phyloP scores from a whole-genome alignment of 2,329 filamentous ascomycete genomes.

The Eurotiales sp. region DNA sequence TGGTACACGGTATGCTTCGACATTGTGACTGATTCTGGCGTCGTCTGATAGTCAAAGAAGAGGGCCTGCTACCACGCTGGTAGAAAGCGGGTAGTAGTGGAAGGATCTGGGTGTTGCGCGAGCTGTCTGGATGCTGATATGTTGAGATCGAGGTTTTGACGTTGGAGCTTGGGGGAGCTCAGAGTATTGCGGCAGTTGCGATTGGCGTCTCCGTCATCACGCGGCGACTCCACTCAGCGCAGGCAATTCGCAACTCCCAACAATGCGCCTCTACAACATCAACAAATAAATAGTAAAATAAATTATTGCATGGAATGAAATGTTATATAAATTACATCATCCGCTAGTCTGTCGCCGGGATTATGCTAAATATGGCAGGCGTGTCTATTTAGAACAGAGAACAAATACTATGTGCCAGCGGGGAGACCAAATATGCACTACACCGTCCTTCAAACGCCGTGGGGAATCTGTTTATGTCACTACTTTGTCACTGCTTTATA shows the following conservation, averaged over 20 bases:
- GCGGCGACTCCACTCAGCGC: slow-evolving; percentile 2
- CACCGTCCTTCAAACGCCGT: slow-evolving; percentile 11
- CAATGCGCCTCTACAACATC: no score
- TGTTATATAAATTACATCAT: no score
- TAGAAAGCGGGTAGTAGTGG: slow-evolving; percentile 22
- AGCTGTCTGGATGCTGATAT: slow-evolving; percentile 5
- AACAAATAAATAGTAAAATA: no score
- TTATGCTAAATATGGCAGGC: not conserved
- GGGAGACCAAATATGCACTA: not conserved
- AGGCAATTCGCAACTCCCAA: no score
- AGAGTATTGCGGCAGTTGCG: slow-evolving; percentile 2
- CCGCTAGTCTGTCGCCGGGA: no score
- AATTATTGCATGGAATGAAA: no score
- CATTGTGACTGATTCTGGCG: slow-evolving; percentile 26
- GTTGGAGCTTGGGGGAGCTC: slow-evolving; percentile 7
- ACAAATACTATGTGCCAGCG: not conserved
- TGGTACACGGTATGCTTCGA: slow-evolving; percentile 64
- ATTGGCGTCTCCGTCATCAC: slow-evolving; percentile 11
- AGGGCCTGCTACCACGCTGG: slow-evolving; percentile 22
- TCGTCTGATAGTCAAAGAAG: not conserved
- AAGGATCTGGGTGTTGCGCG: slow-evolving; percentile 1
- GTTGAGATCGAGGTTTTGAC: no score
- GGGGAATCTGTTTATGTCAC: no score
- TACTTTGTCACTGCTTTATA: slow-evolving; percentile 18
- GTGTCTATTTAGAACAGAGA: not conserved